These are phyloP conservation scores for Penicillium sp. DNA, from an alignment of 2,329 filamentous ascomycete species.

Conservation along the genomic window DNA sequence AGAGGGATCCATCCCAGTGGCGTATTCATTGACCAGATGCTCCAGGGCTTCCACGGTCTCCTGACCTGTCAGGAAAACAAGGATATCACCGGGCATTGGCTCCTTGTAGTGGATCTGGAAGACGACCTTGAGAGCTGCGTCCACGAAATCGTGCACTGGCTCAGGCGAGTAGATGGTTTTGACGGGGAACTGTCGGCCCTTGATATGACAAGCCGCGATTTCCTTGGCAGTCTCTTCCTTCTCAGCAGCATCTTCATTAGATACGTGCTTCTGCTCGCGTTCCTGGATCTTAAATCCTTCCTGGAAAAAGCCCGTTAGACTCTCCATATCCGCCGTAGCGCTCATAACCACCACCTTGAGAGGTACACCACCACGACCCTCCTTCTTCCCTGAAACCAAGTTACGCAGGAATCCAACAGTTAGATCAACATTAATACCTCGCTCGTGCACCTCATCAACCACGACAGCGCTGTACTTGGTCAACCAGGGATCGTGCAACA, in stretches of 20 bases:
- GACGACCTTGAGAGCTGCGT: slow-evolving; percentile 73
- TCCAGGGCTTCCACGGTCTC: slow-evolving; percentile 85
- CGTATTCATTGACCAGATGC: slow-evolving; percentile 74
- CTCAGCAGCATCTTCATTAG: slow-evolving; percentile 9
- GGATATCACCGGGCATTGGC: slow-evolving; percentile 85
- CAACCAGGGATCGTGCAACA: slow-evolving; percentile 77
- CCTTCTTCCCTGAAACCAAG: slow-evolving; percentile 57
- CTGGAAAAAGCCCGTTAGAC: slow-evolving; percentile 69
- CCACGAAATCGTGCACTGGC: slow-evolving; percentile 75
- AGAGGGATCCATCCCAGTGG: slow-evolving; percentile 65
- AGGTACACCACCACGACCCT: slow-evolving; percentile 64
- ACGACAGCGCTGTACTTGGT: slow-evolving; percentile 83
- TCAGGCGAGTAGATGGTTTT: slow-evolving; percentile 68
- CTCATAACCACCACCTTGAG: slow-evolving; percentile 95
- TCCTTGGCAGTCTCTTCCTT: slow-evolving; percentile 43
- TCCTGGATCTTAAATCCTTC: slow-evolving; percentile 25
- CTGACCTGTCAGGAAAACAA: slow-evolving; percentile 88
- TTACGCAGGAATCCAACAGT: slow-evolving; percentile 82
- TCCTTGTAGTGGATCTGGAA: slow-evolving; percentile 84
- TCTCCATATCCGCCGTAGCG: slow-evolving; percentile 85
- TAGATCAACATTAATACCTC: slow-evolving; percentile 90
- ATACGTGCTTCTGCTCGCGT: slow-evolving; percentile 9
- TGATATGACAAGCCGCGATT: slow-evolving; percentile 62
- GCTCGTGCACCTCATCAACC: slow-evolving; percentile 95
- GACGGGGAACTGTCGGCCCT: slow-evolving; percentile 84